Evolutionary conservation across 306 rosid species (phyloP), one percentile per base, ranked within the genome.

Genomic region (Cucurbita moschata): DNA sequence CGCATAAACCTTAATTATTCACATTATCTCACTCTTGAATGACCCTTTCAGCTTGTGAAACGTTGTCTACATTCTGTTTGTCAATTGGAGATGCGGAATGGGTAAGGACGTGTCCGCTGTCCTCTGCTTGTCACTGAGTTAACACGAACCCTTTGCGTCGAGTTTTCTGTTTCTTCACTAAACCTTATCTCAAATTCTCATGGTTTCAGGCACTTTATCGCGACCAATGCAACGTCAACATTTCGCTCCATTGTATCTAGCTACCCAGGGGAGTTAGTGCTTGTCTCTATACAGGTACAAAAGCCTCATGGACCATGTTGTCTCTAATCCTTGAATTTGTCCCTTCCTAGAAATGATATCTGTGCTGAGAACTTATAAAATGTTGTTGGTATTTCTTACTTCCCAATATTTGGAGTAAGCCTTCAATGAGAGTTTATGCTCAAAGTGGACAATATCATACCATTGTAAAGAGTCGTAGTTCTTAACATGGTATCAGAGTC

Each of bases 211-310:
- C 75, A 87, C 83, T 90, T 90, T 66, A 55, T 90, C 49, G 87
- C 88, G 58, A 85, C 97, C 26, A 87, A 94, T 85, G 98, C 98
- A 49, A 90, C 98, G 8, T 86, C 98, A 39, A 85, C 92, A 10
- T 90, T 94, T 75, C 92, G 79, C 21, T 89, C 97, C 38, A 83
- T 94, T 11, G 72, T 94, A 66, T 89, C 89, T 74, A 79, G 83
- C 69, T 88, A 90, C 77, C 92, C 96, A 1, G 96, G 98, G 78
- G 75, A 87, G 73, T 80, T 90, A 74, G 79, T 88, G 78, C 89
- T 93, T 44, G 92, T 85, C 73, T 89, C 95, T 65, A 83, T 94
- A 79, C 97, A 89, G 98, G 98, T 94, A 60, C 70, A 80, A 54
- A 72, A 49, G 11, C 55, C 59, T 69, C 77, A 37, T 69, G 52